Conservation (phyloP, 2,329 filamentous ascomycete species). For the Hirsutella minnesotensis region DNA sequence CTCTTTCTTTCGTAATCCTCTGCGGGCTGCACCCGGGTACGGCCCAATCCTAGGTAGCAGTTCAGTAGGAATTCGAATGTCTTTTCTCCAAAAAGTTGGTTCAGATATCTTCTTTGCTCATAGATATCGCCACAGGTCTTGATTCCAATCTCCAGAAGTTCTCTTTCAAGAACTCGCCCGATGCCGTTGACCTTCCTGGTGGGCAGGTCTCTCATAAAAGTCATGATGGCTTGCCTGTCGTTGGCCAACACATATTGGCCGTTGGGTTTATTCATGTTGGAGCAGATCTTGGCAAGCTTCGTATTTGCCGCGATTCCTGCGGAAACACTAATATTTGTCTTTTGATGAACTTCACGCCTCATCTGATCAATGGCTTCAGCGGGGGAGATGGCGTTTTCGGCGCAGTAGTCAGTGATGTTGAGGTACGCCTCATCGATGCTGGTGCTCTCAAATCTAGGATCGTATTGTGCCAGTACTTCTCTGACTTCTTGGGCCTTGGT, state of each 20-base stretch:
- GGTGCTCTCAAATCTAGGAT: conserved; percentile 81
- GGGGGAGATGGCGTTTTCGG: conserved; percentile 52
- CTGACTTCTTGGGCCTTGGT: conserved; percentile 84
- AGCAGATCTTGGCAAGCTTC: conserved; percentile 88
- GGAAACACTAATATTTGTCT: conserved; percentile 76
- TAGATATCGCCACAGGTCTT: conserved; percentile 86
- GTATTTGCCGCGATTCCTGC: conserved; percentile 91
- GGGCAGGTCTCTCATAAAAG: conserved; percentile 73
- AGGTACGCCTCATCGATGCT: conserved; percentile 95
- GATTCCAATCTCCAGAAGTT: conserved; percentile 77
- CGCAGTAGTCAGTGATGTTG: conserved; percentile 83
- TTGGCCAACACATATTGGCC: conserved; percentile 72
- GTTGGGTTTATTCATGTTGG: conserved; percentile 93
- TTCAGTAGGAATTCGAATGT: conserved; percentile 76
- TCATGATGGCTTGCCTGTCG: conserved; percentile 63
- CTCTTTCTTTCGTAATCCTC: conserved; percentile 89
- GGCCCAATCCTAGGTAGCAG: conserved; percentile 75
- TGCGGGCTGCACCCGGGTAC: conserved; percentile 73
- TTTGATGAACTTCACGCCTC: conserved; percentile 62
- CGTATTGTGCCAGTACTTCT: conserved; percentile 73
- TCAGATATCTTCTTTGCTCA: conserved; percentile 57
- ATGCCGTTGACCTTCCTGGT: conserved; percentile 90
- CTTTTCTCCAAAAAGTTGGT: conserved; percentile 80
- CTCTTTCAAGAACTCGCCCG: conserved; percentile 85
- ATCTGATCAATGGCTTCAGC: conserved; percentile 68